phyloP scores from a whole-genome alignment of 441 rosid species.

The Adansonia rubrostipa region DNA sequence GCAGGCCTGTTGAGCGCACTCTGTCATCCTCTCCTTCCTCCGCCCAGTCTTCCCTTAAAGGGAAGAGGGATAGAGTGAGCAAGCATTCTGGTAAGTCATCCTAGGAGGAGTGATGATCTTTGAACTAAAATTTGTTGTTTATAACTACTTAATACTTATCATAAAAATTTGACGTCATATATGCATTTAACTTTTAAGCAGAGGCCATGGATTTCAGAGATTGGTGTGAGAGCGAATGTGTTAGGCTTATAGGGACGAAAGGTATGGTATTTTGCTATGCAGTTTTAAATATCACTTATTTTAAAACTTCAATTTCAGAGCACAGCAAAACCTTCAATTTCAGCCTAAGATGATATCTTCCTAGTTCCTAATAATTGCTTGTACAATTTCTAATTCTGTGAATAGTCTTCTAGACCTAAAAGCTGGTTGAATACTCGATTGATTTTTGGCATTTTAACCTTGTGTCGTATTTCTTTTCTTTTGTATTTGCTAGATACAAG shows the following conservation, averaged over 20 bases:
- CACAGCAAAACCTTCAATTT: no score
- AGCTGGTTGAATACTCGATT: not conserved
- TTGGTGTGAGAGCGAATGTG: conserved; percentile 92
- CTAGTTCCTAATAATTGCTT: no score
- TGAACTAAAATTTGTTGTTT: not conserved
- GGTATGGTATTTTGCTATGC: conserved; percentile 45
- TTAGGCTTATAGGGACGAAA: conserved; percentile 80
- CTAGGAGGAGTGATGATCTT: not conserved
- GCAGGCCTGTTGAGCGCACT: conserved; percentile 51
- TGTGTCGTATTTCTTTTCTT: not conserved
- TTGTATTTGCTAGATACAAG: conserved; percentile 66
- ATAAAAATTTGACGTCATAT: not conserved
- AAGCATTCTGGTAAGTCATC: conserved; percentile 67
- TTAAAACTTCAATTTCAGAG: no score
- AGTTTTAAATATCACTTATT: no score
- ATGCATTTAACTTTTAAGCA: conserved; percentile 44
- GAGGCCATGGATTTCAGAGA: conserved; percentile 91
- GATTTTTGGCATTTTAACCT: not conserved
- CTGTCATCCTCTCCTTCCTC: conserved; percentile 63
- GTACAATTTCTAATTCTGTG: no score
- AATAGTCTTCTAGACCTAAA: not conserved
- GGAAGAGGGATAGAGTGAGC: conserved; percentile 58
- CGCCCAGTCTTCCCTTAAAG: conserved; percentile 57
- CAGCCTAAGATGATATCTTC: no score
- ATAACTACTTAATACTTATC: not conserved